These are phyloP conservation scores for Neoboletus magnificus DNA, from an alignment of 768 basidiomycete genomes.

Conservation along the genomic window DNA sequence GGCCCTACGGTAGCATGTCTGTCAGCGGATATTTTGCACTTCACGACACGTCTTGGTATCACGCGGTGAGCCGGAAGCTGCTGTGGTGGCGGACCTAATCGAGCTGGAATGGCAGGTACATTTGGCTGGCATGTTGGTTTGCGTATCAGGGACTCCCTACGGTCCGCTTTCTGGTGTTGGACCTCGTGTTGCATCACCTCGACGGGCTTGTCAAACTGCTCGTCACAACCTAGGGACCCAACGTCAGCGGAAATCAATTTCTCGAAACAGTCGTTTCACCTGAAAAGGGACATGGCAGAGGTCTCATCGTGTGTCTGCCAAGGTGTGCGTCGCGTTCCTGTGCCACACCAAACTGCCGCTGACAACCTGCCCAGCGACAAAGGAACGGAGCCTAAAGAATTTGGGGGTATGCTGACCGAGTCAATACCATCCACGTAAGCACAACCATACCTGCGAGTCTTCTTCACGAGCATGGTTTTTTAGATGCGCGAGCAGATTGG, in stretches of 20 bases:
- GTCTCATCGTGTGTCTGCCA: slow-evolving; percentile 41
- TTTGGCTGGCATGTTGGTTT: slow-evolving; percentile 35
- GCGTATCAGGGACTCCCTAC: slow-evolving; percentile 6
- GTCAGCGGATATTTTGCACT: slow-evolving; percentile 45
- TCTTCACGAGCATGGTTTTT: slow-evolving; percentile 34
- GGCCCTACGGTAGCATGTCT: slow-evolving; percentile 50
- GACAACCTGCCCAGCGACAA: slow-evolving; percentile 60
- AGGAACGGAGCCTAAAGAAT: slow-evolving; percentile 34
- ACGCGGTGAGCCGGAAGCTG: slow-evolving; percentile 50
- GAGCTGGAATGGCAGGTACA: slow-evolving; percentile 29
- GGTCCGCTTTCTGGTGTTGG: slow-evolving; percentile 31
- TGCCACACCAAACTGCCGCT: slow-evolving; percentile 37
- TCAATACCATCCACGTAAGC: neutral
- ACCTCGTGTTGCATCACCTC: slow-evolving; percentile 50
- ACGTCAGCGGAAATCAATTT: slow-evolving; percentile 9
- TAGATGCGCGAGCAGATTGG: slow-evolving; percentile 50
- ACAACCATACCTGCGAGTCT: slow-evolving; percentile 26
- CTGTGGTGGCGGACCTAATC: slow-evolving; percentile 39
- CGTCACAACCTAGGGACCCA: slow-evolving; percentile 47
- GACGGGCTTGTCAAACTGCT: slow-evolving; percentile 43
- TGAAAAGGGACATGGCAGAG: slow-evolving; percentile 32
- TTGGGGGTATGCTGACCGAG: slow-evolving; percentile 5
- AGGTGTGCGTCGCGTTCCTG: slow-evolving; percentile 47
- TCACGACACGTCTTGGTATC: slow-evolving; percentile 41
- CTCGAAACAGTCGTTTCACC: slow-evolving; percentile 36